Evolutionary conservation across 805 yeast genomes (phyloP), one percentile per base, ranked within the genome.

Genomic region (Isabelozyma gotoi): DNA sequence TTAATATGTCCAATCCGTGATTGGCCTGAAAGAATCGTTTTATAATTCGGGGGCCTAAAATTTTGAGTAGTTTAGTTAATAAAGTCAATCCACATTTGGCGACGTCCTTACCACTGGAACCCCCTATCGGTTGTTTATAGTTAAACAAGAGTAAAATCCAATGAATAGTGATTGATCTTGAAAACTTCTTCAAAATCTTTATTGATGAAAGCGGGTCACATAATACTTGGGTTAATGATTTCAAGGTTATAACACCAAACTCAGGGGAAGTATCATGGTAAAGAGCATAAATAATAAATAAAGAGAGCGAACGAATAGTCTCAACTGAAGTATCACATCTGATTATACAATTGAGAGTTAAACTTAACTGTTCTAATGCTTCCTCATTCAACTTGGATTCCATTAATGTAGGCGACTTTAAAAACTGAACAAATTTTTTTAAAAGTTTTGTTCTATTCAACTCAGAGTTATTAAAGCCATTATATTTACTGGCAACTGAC

Each of bases 141-240:
- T 77, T 63, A 10, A 85, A 56, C 11, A 85, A 57, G 8, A 86
- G 63, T 7, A 86, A 54, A 2, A 78, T 65, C 85, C 91, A 83
- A 54, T 84, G 85, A 5, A 83, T 71, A 1, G 88, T 77, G 2
- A 87, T 69, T 0, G 84, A 68, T 37, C 81, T 74, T 2, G 72
- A 76, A 52, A 62, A 73, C 52, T 62, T 75, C 57, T 62, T 77
- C 58, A 67, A 63, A 36, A 58, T 63, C 44, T 68, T 71, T 5
- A 68, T 55, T 0, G 72, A 57, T 0, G 69, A 59, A 8, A 60
- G 58, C 19, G 75, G 55, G 32, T 76, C 78, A 50, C 73, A 69
- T 5, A 69, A 43, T n/a, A 47, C 74, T 51, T 32, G 76, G 45
- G 58, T 76, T 59, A 44, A 73, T 46, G 47, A 49, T 33, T 51